Conservation (phyloP, 2,329 filamentous ascomycete genomes). For the Alternaria dauci region DNA sequence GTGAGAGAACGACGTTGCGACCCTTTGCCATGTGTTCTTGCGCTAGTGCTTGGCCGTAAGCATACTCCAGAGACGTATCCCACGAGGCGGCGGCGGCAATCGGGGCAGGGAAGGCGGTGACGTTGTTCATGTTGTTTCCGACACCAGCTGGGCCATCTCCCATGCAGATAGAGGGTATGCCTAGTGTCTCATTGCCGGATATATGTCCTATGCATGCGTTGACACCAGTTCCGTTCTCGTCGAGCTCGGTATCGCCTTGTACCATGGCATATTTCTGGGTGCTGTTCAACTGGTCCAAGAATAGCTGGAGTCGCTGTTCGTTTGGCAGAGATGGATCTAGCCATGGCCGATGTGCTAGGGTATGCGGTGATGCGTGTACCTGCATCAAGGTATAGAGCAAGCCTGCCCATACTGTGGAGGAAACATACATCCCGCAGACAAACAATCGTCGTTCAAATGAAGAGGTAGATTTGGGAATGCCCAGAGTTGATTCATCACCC, state of each 20-base stretch:
- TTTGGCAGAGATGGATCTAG: not conserved
- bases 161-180: constrained; percentile 11
- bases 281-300: constrained; percentile 5
- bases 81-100: constrained; percentile 1
- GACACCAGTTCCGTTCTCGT: constrained; percentile 6
- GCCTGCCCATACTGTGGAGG: not conserved
- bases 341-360: not conserved
- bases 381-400: not conserved
- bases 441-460: not conserved
- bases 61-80: constrained; percentile 1
- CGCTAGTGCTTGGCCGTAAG: constrained; percentile 6
- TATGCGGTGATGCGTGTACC: constrained; percentile 3
- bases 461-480: not conserved
- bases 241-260: constrained; percentile 9
- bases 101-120: constrained; percentile 3
- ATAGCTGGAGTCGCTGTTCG: constrained; percentile 4
- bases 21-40: constrained; percentile 5
- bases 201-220: constrained; percentile 12
- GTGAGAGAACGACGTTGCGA: constrained; percentile 10
- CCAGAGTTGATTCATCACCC: not conserved
- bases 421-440: not conserved
- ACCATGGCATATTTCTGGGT: constrained; percentile 13
- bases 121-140: constrained; percentile 6
- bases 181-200: constrained; percentile 2
- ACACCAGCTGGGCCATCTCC: constrained; percentile 11